Base-by-base conservation (phyloP, 352 stramenopile species). In the Phytophthora pseudosyringae region DNA sequence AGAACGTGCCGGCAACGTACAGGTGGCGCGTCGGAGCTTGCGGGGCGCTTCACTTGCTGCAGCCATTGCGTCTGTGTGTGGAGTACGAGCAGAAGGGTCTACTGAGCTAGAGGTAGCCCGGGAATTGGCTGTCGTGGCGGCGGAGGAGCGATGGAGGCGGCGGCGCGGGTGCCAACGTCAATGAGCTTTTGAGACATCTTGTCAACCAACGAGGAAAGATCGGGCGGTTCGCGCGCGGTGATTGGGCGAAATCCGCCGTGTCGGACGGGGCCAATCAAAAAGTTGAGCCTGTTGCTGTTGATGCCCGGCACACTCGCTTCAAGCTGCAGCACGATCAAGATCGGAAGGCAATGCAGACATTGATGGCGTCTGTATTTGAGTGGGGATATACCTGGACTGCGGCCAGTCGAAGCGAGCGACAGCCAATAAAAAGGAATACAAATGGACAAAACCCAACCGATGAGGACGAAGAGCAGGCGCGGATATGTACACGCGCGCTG, bases 21-120 rank as follows among this genome's bases (percentile, higher is more conserved):
- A 85, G 3, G 68, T 81, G 38, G 76, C 76, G n/a, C 76, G 76
- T 29, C 73, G 76, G 39, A 85, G 73, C 63, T 75, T 71, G 51
- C 35, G 59, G 28, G 67, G 51, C 3, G 35, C 40, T 48, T 77
- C 70, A 15, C 29, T 70, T 50, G 61, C 35, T 44, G 62, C 48
- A 38, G 61, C 54, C 69, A 76, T 78, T 33, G 43, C n/a, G 13
- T 32, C 9, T 57, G 6, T 57, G 26, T 67, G 18, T 36, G 12
- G 13, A 40, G 44, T 21, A 11, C 10, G 12, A 38, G 28, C 38
- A 58, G 15, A 43, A 26, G 33, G 21, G 32, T 35, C 31, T 52
- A n/a, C 15, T 28, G 12, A 41, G 25, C 45, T 58, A 50, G 25
- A 31, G 25, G 13, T 28, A 59, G 46, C 57, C n/a, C n/a, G 9